Evolutionary conservation across 768 basidiomycete species (phyloP).

Genomic region (Pisolithus orientalis): DNA sequence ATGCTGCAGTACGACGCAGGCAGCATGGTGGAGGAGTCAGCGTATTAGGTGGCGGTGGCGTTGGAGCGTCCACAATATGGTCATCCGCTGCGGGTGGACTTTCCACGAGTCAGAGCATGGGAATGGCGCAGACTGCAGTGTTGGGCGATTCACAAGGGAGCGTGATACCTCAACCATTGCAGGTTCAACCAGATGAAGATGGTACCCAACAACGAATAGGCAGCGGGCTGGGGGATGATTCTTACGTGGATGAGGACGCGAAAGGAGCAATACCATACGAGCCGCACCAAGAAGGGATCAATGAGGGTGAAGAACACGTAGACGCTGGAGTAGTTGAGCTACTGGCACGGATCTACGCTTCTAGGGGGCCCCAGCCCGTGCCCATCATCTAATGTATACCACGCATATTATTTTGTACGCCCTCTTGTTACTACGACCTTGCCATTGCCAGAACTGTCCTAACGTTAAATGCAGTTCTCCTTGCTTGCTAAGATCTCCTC

Average conservation of each 20-base stretch:
- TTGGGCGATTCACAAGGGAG: constrained; percentile 74
- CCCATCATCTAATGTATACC: constrained; percentile 35
- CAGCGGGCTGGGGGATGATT: constrained; percentile 55
- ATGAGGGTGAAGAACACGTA: constrained; percentile 60
- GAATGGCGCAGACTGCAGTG: constrained; percentile 63
- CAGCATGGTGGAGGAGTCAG: constrained; percentile 19
- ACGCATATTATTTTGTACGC: not conserved
- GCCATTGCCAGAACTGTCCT: not conserved
- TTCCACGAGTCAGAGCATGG: constrained; percentile 35
- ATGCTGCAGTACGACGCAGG: constrained; percentile 40
- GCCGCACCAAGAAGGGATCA: constrained; percentile 40
- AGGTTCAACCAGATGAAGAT: constrained; percentile 39
- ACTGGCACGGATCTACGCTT: constrained; percentile 80
- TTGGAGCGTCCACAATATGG: constrained; percentile 44
- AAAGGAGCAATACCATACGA: constrained; percentile 34
- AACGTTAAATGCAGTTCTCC: not conserved
- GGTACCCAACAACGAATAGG: constrained; percentile 47
- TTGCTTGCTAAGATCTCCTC: constrained; percentile 60
- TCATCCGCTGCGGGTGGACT: constrained; percentile 38
- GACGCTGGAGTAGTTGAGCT: constrained; percentile 84
- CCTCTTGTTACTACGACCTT: not conserved
- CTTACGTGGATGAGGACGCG: constrained; percentile 65
- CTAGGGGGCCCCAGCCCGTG: constrained; percentile 42
- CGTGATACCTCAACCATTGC: constrained; percentile 17
- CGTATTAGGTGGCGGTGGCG: constrained; percentile 36